Base-by-base conservation (phyloP, 2,329 filamentous ascomycete genomes). In the Alternaria ventricosa region DNA sequence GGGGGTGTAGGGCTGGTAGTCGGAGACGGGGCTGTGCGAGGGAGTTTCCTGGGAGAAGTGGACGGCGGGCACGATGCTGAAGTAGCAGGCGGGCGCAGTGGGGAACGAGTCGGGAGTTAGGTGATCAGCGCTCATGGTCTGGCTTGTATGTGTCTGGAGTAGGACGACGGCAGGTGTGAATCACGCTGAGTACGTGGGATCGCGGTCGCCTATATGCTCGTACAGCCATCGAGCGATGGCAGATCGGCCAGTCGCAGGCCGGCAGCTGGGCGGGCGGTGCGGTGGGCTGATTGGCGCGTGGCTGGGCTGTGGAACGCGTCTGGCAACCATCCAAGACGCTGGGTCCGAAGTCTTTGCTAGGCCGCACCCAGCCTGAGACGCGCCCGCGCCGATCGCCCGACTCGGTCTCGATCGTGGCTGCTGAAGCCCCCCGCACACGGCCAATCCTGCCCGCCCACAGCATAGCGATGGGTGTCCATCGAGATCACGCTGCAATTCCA, bases 1-100 rank as follows among this genome's bases (percentile, higher is more conserved):
- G 45, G 65, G 66, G 2, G 69, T 75, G 45, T 71, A 57, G 22
- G 69, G 51, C 18, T 64, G 72, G 68, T 73, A 75, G n/a, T 64
- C 68, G 33, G 67, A 68, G 13, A 65, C 47, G 27, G 75, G 71
- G 28, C 72, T 66, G 41, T 56, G 56, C 47, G 49, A 63, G 36
- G 77, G 78, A 4, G 78, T 79, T 60, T 80, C 78, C 44, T 65
- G 57, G 3, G 76, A 78, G 68, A 73, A 78, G 66, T 78, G 75
- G 28, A 69, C 57, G 67, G 69, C 36, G 60, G 75, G 68, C 56
- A 73, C 56, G 60, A 70, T 60, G 53, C 61, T 76, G 69, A 80
- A 79, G 74, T 79, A 80, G 75, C 77, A 78, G 41, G 64, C 58
- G 28, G 65, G 62, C 12, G 56, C 51, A 27, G 50, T 60, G 49